These are phyloP conservation scores for Keqinozyma sinolaborantium DNA, from an alignment of 1,139 yeast species.

Conservation along the genomic window DNA sequence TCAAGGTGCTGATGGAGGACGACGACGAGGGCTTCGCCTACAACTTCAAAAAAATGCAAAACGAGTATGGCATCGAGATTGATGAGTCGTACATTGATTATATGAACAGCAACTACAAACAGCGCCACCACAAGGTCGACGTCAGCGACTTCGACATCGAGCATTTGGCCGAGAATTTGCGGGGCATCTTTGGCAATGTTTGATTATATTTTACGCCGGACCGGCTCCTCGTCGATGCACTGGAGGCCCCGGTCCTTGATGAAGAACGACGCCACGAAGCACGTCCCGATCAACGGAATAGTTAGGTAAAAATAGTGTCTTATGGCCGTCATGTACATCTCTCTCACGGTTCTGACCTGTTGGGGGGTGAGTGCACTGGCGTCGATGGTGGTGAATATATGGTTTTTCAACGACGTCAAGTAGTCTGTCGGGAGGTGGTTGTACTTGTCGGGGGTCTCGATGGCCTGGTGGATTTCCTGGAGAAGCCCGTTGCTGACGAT, in stretches of 20 bases:
- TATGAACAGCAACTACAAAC: constrained; percentile 10
- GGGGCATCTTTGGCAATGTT: no score
- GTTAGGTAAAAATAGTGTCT: constrained; percentile 37
- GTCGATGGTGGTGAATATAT: constrained; percentile 32
- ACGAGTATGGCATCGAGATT: constrained; percentile 14
- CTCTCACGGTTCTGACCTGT: constrained; percentile 23
- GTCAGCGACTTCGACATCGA: no score
- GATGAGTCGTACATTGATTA: constrained; percentile 13
- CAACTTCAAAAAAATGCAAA: constrained; percentile 11
- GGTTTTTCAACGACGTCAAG: constrained; percentile 18
- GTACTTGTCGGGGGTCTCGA: constrained; percentile 4
- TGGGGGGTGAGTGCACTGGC: constrained; percentile 16
- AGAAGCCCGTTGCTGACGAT: constrained; percentile 17
- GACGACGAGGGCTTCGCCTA: no score
- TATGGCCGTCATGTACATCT: constrained; percentile 34
- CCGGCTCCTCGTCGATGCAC: constrained; percentile 33
- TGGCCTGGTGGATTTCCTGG: constrained; percentile 7
- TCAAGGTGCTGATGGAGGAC: not conserved
- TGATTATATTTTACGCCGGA: not conserved
- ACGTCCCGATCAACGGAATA: constrained; percentile 40
- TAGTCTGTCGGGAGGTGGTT: constrained; percentile 13
- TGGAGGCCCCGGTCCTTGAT: constrained; percentile 34
- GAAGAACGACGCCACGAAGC: constrained; percentile 32
- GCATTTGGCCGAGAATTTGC: no score
- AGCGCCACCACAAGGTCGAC: no score